These are phyloP conservation scores for Beauveria caledonica DNA, from an alignment of 2,329 filamentous ascomycete species.

Conservation along the genomic window DNA sequence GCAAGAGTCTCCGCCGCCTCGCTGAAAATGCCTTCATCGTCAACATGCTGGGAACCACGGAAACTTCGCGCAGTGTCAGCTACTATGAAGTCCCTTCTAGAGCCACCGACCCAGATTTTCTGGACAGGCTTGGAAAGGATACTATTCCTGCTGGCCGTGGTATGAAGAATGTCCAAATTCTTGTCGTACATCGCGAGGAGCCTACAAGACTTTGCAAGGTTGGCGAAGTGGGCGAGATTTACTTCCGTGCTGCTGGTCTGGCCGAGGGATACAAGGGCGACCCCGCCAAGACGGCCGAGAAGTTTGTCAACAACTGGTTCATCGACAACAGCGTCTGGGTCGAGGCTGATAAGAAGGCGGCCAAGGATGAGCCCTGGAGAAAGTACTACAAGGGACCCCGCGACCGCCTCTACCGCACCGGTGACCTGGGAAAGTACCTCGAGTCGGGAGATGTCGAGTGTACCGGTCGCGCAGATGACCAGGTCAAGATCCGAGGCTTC, in stretches of 20 bases:
- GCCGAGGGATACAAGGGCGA: conserved; percentile 65
- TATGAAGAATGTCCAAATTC: conserved; percentile 81
- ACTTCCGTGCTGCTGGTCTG: conserved; percentile 71
- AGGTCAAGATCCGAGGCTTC: conserved; percentile 95
- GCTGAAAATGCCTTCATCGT: conserved; percentile 48
- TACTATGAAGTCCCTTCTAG: conserved; percentile 68
- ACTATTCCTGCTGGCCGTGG: conserved; percentile 76
- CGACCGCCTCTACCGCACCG: conserved; percentile 80
- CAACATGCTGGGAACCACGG: conserved; percentile 85
- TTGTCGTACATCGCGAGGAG: conserved; percentile 68
- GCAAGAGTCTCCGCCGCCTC: conserved; percentile 66
- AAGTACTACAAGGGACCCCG: conserved; percentile 71
- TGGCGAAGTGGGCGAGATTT: conserved; percentile 79
- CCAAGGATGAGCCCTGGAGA: conserved; percentile 63
- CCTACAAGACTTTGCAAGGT: conserved; percentile 63
- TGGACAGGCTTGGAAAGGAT: conserved; percentile 44
- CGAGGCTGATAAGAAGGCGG: conserved; percentile 49
- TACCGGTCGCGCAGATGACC: conserved; percentile 70
- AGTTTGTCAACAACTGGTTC: conserved; percentile 84
- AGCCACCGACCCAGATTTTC: conserved; percentile 32
- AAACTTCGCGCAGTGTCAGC: conserved; percentile 72
- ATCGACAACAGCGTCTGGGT: conserved; percentile 64
- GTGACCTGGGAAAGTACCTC: conserved; percentile 71
- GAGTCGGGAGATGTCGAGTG: conserved; percentile 64
- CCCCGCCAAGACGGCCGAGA: conserved; percentile 53